These are phyloP conservation scores for Paracoccidioides brasiliensis DNA, from an alignment of 2,329 filamentous ascomycete species.

Conservation along the genomic window DNA sequence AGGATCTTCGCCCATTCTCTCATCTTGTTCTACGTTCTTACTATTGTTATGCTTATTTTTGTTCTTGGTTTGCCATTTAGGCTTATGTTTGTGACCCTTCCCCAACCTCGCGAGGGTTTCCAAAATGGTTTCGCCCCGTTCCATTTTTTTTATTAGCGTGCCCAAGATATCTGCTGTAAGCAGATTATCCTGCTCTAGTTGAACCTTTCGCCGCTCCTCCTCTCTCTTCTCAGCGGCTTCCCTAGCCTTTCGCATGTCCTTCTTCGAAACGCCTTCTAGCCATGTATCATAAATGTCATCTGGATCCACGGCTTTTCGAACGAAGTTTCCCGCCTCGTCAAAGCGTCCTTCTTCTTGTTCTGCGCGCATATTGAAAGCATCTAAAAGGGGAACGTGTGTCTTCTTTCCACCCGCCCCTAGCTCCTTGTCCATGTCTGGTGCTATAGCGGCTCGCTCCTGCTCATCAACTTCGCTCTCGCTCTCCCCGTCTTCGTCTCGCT, in stretches of 20 bases:
- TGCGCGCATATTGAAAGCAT: constrained; percentile 85
- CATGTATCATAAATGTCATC: constrained; percentile 85
- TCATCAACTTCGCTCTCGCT: constrained; percentile 50
- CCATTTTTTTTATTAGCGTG: constrained; percentile 57
- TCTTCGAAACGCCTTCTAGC: constrained; percentile 85
- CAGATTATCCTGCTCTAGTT: constrained; percentile 60
- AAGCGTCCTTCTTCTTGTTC: constrained; percentile 91
- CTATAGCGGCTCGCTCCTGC: constrained; percentile 54
- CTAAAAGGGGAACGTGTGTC: constrained; percentile 81
- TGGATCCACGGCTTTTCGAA: constrained; percentile 77
- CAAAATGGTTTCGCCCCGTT: constrained; percentile 71
- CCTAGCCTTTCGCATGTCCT: constrained; percentile 77
- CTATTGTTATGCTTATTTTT: constrained; percentile 33
- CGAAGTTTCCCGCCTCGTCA: constrained; percentile 80
- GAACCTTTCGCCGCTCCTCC: constrained; percentile 57
- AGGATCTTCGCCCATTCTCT: constrained; percentile 61
- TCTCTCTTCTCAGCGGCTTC: constrained; percentile 80
- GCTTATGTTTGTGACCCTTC: constrained; percentile 46
- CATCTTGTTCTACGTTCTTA: constrained; percentile 31
- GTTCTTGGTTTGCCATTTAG: constrained; percentile 46
- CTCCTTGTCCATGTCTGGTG: constrained; percentile 72
- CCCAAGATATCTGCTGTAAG: constrained; percentile 61
- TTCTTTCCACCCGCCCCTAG: constrained; percentile 83
- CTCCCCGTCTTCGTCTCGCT: constrained; percentile 49
- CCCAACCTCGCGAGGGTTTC: constrained; percentile 77